Evolutionary conservation across 805 yeast species (phyloP).

Genomic region (Saturnispora silvae): DNA sequence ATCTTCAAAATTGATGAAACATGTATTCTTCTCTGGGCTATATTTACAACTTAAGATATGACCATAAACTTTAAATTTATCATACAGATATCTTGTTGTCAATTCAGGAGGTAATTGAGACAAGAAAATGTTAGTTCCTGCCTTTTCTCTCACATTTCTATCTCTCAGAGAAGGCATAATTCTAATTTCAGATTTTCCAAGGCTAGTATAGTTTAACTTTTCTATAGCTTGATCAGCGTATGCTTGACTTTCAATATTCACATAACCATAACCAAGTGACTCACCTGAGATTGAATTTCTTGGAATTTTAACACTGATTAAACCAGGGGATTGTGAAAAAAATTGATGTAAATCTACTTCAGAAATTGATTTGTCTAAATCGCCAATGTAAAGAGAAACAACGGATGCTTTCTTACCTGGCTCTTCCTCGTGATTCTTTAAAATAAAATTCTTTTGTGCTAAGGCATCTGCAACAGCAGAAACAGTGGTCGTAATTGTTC

Average conservation of each 20-base stretch:
- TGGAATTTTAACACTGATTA: conserved; percentile 52
- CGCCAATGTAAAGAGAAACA: conserved; percentile 51
- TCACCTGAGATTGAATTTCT: conserved; percentile 39
- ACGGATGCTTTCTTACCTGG: neutral
- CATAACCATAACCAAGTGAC: conserved; percentile 66
- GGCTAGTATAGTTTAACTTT: conserved; percentile 39
- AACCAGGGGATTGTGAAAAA: conserved; percentile 35
- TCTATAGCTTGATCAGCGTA: conserved; percentile 51
- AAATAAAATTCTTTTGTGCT: too few relatives aligned
- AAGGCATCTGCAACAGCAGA: too few relatives aligned
- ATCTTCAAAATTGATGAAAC: conserved; percentile 33
- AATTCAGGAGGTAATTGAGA: conserved; percentile 32
- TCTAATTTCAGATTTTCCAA: conserved; percentile 36
- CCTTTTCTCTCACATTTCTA: conserved; percentile 26
- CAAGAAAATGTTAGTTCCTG: conserved; percentile 43
- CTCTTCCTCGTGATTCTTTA: conserved; percentile 9
- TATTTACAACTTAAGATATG: conserved; percentile 25
- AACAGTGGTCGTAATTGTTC: too few relatives aligned
- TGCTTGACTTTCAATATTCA: conserved; percentile 40
- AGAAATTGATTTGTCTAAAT: conserved; percentile 38
- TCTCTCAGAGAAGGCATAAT: conserved; percentile 48
- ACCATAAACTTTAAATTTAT: conserved; percentile 21
- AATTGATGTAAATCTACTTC: conserved; percentile 36
- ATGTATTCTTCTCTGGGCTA: conserved; percentile 18
- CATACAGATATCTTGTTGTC: conserved; percentile 23